Evolutionary conservation across 1,139 yeast genomes (phyloP), one percentile per base, ranked within the genome.

Genomic region (Protomyces macrosporus): DNA sequence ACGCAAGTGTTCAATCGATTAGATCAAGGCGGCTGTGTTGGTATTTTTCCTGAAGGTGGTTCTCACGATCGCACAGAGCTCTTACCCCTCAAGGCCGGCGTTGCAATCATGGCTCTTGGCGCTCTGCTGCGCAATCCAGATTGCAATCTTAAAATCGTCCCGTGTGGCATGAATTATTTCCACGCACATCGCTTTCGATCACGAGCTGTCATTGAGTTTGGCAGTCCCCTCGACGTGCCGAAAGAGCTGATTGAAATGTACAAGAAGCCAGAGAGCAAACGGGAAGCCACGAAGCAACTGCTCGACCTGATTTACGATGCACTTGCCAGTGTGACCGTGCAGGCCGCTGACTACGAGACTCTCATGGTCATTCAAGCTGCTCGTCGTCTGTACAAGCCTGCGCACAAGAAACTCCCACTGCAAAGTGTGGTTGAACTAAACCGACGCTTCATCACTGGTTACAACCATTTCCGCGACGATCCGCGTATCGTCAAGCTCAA

Each of bases 21-120:
- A 68, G 82, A 88, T 23, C 81, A 83, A 65, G 90, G 93, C 58
- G 84, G 88, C 66, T 88, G 96, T 69, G 78, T 93, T 45, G 98
- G 98, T n/a, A 89, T 93, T 60, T 93, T 91, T 76, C 98, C 98
- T 3, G 98, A 91, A 76, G 98, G 98, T 60, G 98, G 98, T 0
- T 88, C 96, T 16, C 98, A 93, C 71, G 98, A 93, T 74, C 81
- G 98, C 67, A 86, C 98, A 0, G 96, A 90, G 69, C 76, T 93
- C 68, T 78, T 93, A 63, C 98, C 98, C 0, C 78, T 93, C 71
- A 93, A 93, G 72, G 97, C 98, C 0, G 98, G 98, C 65, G 98
- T 93, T 16, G 98, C 97, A 1, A 87, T 93, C 61, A 93, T 93
- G 98, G 98, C 98, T 0, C 78, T 93, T 30, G 98, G 98, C 23